These are phyloP conservation scores for Parasarocladium wereldwijsianum DNA, from an alignment of 2,329 filamentous ascomycete genomes.

Conservation along the genomic window DNA sequence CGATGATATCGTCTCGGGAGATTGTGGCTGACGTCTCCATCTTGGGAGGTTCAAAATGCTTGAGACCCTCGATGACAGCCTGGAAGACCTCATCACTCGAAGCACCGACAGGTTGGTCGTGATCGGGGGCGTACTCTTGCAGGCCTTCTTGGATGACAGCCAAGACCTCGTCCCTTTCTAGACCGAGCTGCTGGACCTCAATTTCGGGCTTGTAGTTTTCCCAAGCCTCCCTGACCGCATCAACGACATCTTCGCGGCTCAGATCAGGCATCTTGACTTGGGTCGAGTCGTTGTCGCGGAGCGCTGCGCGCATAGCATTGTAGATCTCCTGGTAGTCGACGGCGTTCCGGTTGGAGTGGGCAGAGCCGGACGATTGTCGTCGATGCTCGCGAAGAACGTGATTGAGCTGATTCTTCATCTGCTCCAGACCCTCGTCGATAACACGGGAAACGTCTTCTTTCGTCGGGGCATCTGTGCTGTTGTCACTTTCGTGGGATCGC, in stretches of 20 bases:
- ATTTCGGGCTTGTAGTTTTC: slow-evolving; percentile 92
- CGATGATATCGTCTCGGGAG: slow-evolving; percentile 70
- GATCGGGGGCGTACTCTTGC: slow-evolving; percentile 50
- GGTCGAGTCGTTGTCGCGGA: slow-evolving; percentile 43
- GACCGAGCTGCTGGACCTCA: slow-evolving; percentile 74
- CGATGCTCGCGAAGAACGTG: slow-evolving; percentile 63
- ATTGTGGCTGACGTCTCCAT: slow-evolving; percentile 55
- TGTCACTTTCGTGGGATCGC: slow-evolving; percentile 26
- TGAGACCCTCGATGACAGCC: slow-evolving; percentile 73
- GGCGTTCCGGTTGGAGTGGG: slow-evolving; percentile 40
- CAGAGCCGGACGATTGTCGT: slow-evolving; percentile 50
- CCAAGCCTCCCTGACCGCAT: slow-evolving; percentile 80
- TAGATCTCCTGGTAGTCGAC: slow-evolving; percentile 78
- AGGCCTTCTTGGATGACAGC: slow-evolving; percentile 77
- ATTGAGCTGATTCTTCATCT: slow-evolving; percentile 76
- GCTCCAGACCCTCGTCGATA: slow-evolving; percentile 64
- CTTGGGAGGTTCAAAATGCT: slow-evolving; percentile 62
- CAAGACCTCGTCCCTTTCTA: slow-evolving; percentile 82
- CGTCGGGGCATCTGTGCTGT: slow-evolving; percentile 34
- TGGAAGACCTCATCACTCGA: slow-evolving; percentile 75
- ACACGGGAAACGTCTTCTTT: slow-evolving; percentile 61
- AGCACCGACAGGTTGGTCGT: slow-evolving; percentile 41
- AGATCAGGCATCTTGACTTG: slow-evolving; percentile 26
- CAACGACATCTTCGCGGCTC: slow-evolving; percentile 69
- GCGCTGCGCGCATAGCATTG: slow-evolving; percentile 64